Percentiles rank a stretch among this genome's conserved stretches.
Evolutionary conservation across 176 grass and related monocot genomes (phyloP).

Genomic region (Oryza longistaminata): DNA sequence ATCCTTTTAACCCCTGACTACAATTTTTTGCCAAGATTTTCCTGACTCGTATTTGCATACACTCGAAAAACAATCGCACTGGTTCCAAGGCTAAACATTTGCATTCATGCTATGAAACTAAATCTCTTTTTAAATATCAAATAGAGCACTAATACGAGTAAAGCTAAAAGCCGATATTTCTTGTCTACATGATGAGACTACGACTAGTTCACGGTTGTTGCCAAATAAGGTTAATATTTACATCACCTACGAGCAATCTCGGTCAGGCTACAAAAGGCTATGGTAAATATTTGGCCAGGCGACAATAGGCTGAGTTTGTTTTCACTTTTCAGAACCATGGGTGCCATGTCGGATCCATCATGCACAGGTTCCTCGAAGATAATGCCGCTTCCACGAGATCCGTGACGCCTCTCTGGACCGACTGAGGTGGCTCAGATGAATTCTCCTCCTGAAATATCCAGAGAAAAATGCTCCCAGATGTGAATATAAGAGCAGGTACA

Average conservation of each 20-base stretch:
- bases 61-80: not conserved
- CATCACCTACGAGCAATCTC: conserved; percentile 18
- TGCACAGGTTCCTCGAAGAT: conserved; percentile 86
- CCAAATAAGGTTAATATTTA: conserved; percentile 39
- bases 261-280: not conserved
- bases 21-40: not conserved
- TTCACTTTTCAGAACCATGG: conserved; percentile 85
- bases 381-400: conserved; percentile 83
- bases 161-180: not conserved
- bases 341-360: conserved; percentile 99
- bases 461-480: not conserved
- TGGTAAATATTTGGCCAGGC: conserved; percentile 5
- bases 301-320: not conserved
- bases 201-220: not conserved
- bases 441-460: conserved; percentile 71
- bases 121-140: not conserved
- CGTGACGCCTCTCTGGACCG: conserved; percentile 88
- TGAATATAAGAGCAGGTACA: not conserved
- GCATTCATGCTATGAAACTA: not conserved
- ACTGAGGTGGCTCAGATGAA: conserved; percentile 72
- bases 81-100: not conserved
- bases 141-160: not conserved
- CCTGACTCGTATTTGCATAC: not conserved
- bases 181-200: conserved; percentile 6
- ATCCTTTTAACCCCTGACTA: not conserved